Evolutionary conservation across 345 rosid species (phyloP).

Genomic region (Gossypium longicalyx): DNA sequence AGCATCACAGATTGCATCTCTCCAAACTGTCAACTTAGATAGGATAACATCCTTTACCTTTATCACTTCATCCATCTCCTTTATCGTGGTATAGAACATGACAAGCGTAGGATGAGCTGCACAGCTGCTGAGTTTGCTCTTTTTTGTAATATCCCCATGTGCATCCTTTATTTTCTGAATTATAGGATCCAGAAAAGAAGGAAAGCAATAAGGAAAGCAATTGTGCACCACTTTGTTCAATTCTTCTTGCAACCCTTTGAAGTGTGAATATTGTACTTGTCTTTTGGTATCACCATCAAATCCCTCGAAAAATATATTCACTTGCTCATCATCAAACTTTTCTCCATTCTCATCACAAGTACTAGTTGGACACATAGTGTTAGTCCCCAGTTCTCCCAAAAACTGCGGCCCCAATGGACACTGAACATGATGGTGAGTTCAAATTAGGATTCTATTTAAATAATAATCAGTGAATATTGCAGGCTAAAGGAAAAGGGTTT

Average conservation of each 20-base stretch:
- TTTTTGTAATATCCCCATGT: not conserved
- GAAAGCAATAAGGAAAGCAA: not conserved
- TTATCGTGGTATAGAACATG: not conserved
- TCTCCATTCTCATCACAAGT: too few relatives aligned
- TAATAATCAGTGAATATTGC: too few relatives aligned
- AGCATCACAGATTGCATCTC: not conserved
- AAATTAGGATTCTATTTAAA: too few relatives aligned
- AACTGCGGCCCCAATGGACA: too few relatives aligned
- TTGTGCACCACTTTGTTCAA: not conserved
- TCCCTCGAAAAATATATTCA: rapidly evolving
- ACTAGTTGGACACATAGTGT: too few relatives aligned
- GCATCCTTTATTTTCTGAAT: not conserved
- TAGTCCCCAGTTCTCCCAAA: rapidly evolving
- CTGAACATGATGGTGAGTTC: too few relatives aligned
- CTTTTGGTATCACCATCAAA: not conserved
- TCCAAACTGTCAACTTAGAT: not conserved
- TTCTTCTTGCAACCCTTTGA: not conserved
- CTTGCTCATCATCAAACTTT: not conserved
- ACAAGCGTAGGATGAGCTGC: not conserved
- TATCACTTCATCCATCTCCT: not conserved
- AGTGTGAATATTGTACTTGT: not conserved
- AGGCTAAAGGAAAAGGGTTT: too few relatives aligned
- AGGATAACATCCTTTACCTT: rapidly evolving
- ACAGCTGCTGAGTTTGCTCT: not conserved
- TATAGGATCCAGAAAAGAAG: not conserved